phyloP scores from a whole-genome alignment of 805 yeast genomes.

The Yarrowia porcina region DNA sequence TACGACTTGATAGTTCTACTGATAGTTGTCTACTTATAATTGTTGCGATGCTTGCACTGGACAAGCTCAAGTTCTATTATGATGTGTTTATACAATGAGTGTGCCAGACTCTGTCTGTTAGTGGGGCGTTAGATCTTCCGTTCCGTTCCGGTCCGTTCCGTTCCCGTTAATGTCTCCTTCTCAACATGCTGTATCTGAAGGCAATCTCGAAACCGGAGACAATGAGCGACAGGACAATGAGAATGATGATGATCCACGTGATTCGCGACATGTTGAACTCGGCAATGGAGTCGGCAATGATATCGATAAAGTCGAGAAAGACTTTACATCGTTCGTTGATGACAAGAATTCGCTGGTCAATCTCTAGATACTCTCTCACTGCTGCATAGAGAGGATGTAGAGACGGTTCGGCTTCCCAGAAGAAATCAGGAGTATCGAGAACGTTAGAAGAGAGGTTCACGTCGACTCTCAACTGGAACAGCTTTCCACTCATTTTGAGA shows the following conservation, averaged over 20 bases:
- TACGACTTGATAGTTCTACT: too few relatives aligned
- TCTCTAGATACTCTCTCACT: constrained; percentile 86
- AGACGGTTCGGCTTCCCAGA: constrained; percentile 94
- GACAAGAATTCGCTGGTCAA: constrained; percentile 91
- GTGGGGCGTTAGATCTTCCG: too few relatives aligned
- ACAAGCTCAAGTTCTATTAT: too few relatives aligned
- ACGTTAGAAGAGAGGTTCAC: constrained; percentile 88
- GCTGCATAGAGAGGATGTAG: constrained; percentile 89
- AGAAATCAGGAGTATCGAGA: constrained; percentile 91
- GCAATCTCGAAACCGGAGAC: constrained; percentile 74
- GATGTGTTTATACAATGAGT: not conserved
- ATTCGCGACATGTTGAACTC: constrained; percentile 89
- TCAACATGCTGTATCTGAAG: constrained; percentile 51
- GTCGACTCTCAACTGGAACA: constrained; percentile 87
- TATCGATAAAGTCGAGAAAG: constrained; percentile 87
- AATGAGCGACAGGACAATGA: constrained; percentile 71
- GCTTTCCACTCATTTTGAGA: constrained; percentile 80
- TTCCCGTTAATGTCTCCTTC: not conserved
- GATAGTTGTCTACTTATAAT: too few relatives aligned
- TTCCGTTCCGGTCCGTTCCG: too few relatives aligned
- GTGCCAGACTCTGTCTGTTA: too few relatives aligned
- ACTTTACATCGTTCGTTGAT: constrained; percentile 91
- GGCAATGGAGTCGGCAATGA: constrained; percentile 89
- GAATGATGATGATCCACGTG: constrained; percentile 82
- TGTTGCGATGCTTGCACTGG: too few relatives aligned